Evolutionary conservation across 1,139 yeast species (phyloP), one percentile per base, ranked within the genome.

Genomic region (Citeromyces hawaiiensis): DNA sequence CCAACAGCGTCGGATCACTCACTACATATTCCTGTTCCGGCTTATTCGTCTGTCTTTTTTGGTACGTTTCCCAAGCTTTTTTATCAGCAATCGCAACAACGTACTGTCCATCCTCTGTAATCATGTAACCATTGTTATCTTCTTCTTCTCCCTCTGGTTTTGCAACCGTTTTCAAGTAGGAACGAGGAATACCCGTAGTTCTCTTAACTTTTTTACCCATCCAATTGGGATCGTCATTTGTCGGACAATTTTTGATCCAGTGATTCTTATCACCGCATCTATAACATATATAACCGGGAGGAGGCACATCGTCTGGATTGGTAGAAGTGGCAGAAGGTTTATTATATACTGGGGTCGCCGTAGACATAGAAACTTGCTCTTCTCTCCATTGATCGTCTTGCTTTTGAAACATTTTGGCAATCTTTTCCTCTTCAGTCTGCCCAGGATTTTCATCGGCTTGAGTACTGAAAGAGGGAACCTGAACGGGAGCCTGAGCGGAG

Each of bases 261-360:
- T 91, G 99, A 46, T 91, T 96, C 57, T 87, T 85, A 38, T 85
- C 87, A 39, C 98, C 98, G 64, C 99, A 91, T 55, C 96, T 70
- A 57, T 91, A 88, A 57, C 98, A 91, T 54, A 88, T 81, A 53
- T 91, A 91, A 1, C 95, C 95, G 3, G 95, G 91, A 1, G 98
- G 98, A 4, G 96, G 96, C 6, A 83, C 75, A 47, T 80, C 83
- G 47, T 76, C 88, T 33, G 71, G 64, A 44, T 56, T 59, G 47
- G 40, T 51, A 40, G 47, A 10, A 63, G 21, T 19, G 21, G 21
- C 21, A 19, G 21, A 19, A 19, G 21, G 21, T 7, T 19, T 19
- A 15, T 33, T 17, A 56, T 25, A 69, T 57, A 4, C 43, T 35
- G 60, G 48, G 9, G 79, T 77, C 35, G 82, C 87, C 3, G 74